A percentile compares a stretch with the other conserved stretches of the same genome.
Conservation (phyloP, 2,329 filamentous ascomycete genomes). For the Stemphylium beticola region DNA sequence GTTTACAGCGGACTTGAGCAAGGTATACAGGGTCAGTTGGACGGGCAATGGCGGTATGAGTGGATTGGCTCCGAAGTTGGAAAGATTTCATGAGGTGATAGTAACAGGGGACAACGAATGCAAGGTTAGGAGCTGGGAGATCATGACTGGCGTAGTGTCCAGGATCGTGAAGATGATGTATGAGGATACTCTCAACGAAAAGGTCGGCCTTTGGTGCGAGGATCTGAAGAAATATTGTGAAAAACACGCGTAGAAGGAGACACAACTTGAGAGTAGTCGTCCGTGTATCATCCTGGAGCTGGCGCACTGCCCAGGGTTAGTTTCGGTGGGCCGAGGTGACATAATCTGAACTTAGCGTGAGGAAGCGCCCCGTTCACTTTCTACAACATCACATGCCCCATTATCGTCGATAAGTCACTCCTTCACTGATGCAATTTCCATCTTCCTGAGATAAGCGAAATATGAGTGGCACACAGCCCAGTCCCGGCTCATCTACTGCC, state of each 20-base stretch:
- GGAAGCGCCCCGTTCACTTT: no score
- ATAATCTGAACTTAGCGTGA: neutral
- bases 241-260: neutral
- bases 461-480: no score
- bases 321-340: no score
- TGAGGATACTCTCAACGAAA: conserved; percentile 21
- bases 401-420: no score
- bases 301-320: neutral
- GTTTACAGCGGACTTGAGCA: conserved; percentile 24
- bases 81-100: conserved; percentile 31
- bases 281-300: neutral
- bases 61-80: conserved; percentile 12
- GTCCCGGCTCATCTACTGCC: no score
- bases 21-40: conserved; percentile 30
- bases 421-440: no score
- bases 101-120: conserved; percentile 18
- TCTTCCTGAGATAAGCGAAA: no score
- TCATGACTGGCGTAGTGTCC: conserved; percentile 28
- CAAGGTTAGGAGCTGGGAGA: conserved; percentile 30
- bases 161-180: conserved; percentile 23
- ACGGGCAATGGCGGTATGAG: conserved; percentile 22
- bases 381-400: no score
- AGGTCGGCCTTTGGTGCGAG: conserved; percentile 25
- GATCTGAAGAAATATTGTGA: conserved; percentile 28
- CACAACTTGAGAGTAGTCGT: neutral